Evolutionary conservation across 306 rosid genomes (phyloP), one percentile per base, ranked within the genome.

Genomic region (Leucaena leucocephala): DNA sequence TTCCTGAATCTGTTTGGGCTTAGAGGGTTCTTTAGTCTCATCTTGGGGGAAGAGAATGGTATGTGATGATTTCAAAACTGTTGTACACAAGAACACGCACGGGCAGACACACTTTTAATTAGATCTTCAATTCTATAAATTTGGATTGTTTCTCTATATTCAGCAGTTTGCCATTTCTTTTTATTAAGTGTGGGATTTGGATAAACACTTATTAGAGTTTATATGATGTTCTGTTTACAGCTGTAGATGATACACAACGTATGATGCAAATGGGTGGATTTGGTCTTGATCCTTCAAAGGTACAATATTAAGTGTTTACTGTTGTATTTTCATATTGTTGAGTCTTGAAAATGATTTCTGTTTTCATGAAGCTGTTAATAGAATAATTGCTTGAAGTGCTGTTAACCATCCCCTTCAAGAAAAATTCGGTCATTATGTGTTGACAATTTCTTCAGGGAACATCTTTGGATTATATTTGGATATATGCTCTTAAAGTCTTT

Each of bases 181-280:
- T 6, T 39, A 49, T 52, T 5, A 79, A 33, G 39, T 50, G 63
- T 40, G 78, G 43, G 75, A 75, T 72, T 58, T 70, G 68, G 61
- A 33, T 55, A 15, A 43, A 48, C 76, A 58, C 68, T 74, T 49
- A 27, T 62, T 80, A 38, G 64, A 71, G 62, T 8, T 76, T 78
- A 22, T 70, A 39, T 61, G 27, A 44, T 82, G 14, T 78, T 81
- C 82, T 80, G 76, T 7, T 10, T 93, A 80, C 90, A 95, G 99
- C 99, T 78, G 91, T 93, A 66, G 99, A 93, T 85, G 99, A 95
- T 79, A 91, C 99, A 34, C 99, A 95, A 85, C 85, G 91, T 17
- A 93, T 95, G 99, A 95, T 95, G 99, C 99, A 95, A 87, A 95
- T 95, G 99, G 87, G 98, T 86, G 99, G 99, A 55, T 93, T 95